Evolutionary conservation across 1,284 basidiomycete genomes (phyloP), one percentile per base, ranked within the genome.

Genomic region (Cerrena zonata): DNA sequence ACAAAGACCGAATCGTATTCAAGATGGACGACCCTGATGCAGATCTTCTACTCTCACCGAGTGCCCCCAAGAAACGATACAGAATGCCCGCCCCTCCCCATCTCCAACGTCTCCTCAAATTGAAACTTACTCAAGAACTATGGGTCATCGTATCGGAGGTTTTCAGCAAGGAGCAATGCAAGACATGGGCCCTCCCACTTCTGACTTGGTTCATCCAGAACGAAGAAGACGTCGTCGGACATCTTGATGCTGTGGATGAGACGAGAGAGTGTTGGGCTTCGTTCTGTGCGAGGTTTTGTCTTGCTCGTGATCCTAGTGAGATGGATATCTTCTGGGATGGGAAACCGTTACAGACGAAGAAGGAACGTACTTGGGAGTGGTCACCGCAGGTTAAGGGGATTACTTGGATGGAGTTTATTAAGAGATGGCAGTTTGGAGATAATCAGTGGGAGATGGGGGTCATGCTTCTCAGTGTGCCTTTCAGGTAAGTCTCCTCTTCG

Each of bases 391-490:
- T 68, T 24, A 73, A 73, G n/a, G 65, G 69, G 25, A 51, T 69
- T 1, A 74, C 83, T 12, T 88, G 85, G 85, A 64, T 69, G 22
- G 66, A 65, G 30, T 80, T 82, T 58, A 66, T 74, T 21, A 69
- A 77, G 50, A 69, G 69, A 18, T 87, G 84, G 83, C 65, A 61
- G 45, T 66, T 65, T 4, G 68, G 75, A 48, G 58, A 58, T 5
- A 55, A 59, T 1, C 66, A 64, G 15, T 86, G 79, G 79, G 79
- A 82, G 53, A 73, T 73, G 13, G 75, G 74, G 11, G 65, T 76
- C n/a, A 60, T 75, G 18, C 67, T 87, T 11, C 73, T 89, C 42
- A 71, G 72, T 25, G 69, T 79, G 46, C 86, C 86, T 3, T 88
- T 88, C 60, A 66, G 70, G 78, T 82, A 60, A 63, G 77, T 72